Evolutionary conservation across 1,284 basidiomycete species (phyloP).

Genomic region (Cystobasidium sp.): DNA sequence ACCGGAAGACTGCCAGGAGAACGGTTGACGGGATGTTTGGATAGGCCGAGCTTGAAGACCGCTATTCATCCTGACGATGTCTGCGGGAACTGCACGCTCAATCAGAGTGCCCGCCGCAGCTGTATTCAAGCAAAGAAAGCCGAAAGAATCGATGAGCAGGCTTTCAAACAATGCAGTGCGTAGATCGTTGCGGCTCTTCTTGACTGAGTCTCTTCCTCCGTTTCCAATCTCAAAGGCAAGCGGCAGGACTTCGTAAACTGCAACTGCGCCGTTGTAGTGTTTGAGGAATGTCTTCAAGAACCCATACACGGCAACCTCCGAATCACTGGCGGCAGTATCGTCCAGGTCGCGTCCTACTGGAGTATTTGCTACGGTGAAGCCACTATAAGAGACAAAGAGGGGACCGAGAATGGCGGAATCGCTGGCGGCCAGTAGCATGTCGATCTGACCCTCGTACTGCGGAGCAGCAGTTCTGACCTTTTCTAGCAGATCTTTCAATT

Average conservation of each 20-base stretch:
- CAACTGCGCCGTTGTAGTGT: neutral
- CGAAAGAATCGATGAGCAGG: constrained; percentile 1
- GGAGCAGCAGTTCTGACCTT: neutral
- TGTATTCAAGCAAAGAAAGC: constrained; percentile 11
- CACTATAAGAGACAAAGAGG: constrained; percentile 15
- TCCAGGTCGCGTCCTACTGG: neutral
- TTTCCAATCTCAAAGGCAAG: constrained; percentile 1
- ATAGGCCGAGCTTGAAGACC: neutral
- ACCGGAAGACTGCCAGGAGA: neutral
- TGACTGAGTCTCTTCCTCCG: neutral
- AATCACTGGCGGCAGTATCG: neutral
- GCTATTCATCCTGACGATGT: neutral
- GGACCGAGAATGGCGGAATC: no score
- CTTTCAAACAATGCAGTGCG: constrained; percentile 12
- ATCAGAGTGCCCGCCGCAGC: constrained; percentile 6
- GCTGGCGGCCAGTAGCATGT: neutral
- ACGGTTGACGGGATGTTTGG: neutral
- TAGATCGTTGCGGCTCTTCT: neutral
- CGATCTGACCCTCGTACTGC: neutral
- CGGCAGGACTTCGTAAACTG: constrained; percentile 5
- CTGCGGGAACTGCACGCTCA: neutral
- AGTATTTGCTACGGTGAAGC: constrained; percentile 1
- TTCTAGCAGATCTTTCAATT: neutral
- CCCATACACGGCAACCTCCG: neutral
- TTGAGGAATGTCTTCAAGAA: constrained; percentile 9